Conservation (phyloP, 139 green algal species). For the Auxenochlorella pyrenoidosa region DNA sequence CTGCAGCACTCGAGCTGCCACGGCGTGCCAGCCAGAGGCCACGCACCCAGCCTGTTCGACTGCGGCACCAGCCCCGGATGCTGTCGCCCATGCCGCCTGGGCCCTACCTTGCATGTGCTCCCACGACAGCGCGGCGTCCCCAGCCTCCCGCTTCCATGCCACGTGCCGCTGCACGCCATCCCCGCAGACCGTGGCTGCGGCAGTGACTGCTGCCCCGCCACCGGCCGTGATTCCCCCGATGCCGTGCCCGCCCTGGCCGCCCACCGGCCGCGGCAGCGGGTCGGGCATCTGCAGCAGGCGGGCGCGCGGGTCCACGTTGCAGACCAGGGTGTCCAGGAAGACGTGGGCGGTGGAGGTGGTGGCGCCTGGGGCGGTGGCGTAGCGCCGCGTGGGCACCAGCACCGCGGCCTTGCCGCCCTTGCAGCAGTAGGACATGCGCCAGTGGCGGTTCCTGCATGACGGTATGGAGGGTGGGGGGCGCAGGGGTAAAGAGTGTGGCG, state of each 20-base stretch:
- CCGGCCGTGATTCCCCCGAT: background rate
- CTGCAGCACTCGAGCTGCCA: no score
- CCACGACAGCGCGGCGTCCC: background rate
- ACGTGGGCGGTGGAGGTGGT: conserved; percentile 41
- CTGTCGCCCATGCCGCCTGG: background rate
- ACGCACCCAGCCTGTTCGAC: background rate
- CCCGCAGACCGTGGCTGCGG: background rate
- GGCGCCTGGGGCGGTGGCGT: conserved; percentile 38
- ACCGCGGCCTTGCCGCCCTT: conserved; percentile 78
- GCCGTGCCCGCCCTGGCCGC: background rate
- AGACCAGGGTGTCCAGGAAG: conserved; percentile 72
- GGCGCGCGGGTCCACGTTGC: conserved; percentile 61
- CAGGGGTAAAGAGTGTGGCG: no score
- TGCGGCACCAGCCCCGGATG: background rate
- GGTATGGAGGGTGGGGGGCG: no score
- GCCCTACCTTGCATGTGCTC: conserved; percentile 5
- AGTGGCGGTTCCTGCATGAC: conserved; percentile 73
- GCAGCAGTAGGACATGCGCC: conserved; percentile 71
- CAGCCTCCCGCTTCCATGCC: conserved; percentile 16
- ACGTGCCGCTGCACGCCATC: background rate
- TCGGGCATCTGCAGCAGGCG: conserved; percentile 53
- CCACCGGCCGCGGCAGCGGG: conserved; percentile 7
- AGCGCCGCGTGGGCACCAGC: conserved; percentile 63
- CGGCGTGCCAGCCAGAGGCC: background rate
- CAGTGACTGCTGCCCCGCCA: no score